A percentile compares a stretch with the other conserved stretches of the same genome.
These are phyloP conservation scores for Fraxinus xanthoxyloides DNA, from an alignment of 305 asterid species.

Conservation along the genomic window DNA sequence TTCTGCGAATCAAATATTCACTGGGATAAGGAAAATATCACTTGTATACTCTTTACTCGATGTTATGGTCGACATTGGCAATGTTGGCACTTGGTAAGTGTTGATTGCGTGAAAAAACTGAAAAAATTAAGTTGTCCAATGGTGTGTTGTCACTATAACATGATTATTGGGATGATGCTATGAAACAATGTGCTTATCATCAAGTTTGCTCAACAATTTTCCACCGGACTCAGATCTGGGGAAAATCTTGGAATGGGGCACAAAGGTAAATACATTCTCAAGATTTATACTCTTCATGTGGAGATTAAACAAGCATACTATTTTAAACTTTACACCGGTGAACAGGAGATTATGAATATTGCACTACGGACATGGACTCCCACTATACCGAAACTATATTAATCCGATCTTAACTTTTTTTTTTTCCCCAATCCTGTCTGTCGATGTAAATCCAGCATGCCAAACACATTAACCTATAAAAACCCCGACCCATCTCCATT, in stretches of 20 bases:
- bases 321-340: not conserved
- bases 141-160: too few species aligned
- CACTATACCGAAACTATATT: not conserved
- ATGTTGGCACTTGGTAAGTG: too few species aligned
- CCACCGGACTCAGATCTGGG: not conserved
- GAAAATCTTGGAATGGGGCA: not conserved
- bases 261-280: not conserved
- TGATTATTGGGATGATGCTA: not conserved
- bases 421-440: not conserved
- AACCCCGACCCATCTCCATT: constrained; percentile 42
- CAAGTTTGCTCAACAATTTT: not conserved
- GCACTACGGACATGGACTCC: not conserved
- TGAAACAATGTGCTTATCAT: not conserved
- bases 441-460: not conserved
- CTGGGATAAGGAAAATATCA: not conserved
- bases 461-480: constrained; percentile 25
- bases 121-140: too few species aligned
- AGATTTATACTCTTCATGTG: not conserved
- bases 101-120: too few species aligned
- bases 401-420: not conserved
- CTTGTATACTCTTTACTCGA: too few species aligned
- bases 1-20: not conserved
- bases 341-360: not conserved
- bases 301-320: not conserved
- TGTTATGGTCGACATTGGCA: too few species aligned